These are phyloP conservation scores for Akanthomyces dipterigenus DNA, from an alignment of 2,329 filamentous ascomycete species.

Conservation along the genomic window DNA sequence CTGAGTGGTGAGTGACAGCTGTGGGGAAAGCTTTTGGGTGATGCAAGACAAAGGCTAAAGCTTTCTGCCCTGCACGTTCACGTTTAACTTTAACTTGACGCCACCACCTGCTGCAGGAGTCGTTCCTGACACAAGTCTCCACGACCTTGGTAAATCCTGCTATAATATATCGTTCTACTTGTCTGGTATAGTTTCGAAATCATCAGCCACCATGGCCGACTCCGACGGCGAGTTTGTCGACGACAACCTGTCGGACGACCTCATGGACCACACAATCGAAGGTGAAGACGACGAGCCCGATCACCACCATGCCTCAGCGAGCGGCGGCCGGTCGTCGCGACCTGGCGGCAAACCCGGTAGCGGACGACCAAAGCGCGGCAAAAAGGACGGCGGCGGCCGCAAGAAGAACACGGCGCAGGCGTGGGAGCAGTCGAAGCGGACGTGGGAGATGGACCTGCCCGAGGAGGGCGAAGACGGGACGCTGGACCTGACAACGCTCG, in stretches of 20 bases:
- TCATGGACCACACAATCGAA: constrained; percentile 42
- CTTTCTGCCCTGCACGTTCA: constrained; percentile 3
- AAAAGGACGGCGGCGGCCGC: not conserved
- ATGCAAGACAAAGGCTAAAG: constrained; percentile 1
- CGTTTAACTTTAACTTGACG: constrained; percentile 1
- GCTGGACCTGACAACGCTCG: constrained; percentile 69
- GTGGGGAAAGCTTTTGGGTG: constrained; percentile 7
- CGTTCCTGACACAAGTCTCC: not conserved
- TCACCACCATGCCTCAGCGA: constrained; percentile 13
- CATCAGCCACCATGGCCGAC: constrained; percentile 54
- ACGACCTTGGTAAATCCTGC: not conserved
- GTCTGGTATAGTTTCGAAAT: not conserved
- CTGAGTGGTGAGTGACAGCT: constrained; percentile 7
- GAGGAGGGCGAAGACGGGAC: constrained; percentile 71
- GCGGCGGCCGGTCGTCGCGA: constrained; percentile 20
- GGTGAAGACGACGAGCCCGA: constrained; percentile 23
- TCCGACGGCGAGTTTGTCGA: constrained; percentile 65
- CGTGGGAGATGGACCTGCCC: constrained; percentile 63
- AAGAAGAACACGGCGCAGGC: constrained; percentile 41
- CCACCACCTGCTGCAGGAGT: not conserved
- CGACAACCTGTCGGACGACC: constrained; percentile 57
- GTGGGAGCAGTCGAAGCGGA: constrained; percentile 61
- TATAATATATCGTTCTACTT: not conserved
- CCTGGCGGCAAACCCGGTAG: constrained; percentile 18
- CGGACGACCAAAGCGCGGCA: constrained; percentile 9